Conservation (phyloP, 495 filamentous ascomycete species). For the Bacidia rubella region DNA sequence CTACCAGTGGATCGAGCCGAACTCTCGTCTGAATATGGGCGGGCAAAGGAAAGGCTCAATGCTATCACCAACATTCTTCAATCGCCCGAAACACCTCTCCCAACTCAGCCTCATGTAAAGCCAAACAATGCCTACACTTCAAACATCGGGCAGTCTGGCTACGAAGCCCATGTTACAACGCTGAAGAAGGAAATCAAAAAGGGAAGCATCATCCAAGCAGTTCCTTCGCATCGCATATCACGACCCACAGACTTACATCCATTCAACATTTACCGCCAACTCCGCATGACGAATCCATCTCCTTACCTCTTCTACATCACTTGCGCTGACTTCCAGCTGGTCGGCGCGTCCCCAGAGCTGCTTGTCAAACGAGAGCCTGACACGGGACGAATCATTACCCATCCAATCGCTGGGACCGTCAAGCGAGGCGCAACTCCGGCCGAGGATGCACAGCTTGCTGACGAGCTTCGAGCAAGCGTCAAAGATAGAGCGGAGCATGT, state of each 20-base stretch:
- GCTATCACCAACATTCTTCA: conserved; percentile 55
- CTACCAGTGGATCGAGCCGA: conserved; percentile 36
- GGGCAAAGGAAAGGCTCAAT: conserved; percentile 47
- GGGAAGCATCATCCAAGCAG: conserved; percentile 94
- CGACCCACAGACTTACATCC: conserved; percentile 82
- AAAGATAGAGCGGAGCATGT: conserved; percentile 98
- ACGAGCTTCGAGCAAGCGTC: conserved; percentile 60
- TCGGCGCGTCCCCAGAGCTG: conserved; percentile 87
- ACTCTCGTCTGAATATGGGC: conserved; percentile 47
- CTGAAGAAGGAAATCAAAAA: conserved; percentile 78
- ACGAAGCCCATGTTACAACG: conserved; percentile 67
- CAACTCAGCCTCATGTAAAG: conserved; percentile 57
- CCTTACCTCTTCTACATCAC: conserved; percentile 95
- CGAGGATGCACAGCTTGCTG: conserved; percentile 68
- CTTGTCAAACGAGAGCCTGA: conserved; percentile 68
- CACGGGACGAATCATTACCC: conserved; percentile 77
- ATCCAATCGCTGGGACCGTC: conserved; percentile 93
- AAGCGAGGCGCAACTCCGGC: conserved; percentile 66
- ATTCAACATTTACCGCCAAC: conserved; percentile 95
- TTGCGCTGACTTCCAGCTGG: conserved; percentile 79
- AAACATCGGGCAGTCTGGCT: conserved; percentile 80
- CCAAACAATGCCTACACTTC: conserved; percentile 70
- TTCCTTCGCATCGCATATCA: conserved; percentile 85
- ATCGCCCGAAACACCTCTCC: conserved; percentile 60
- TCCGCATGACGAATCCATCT: conserved; percentile 89